These are phyloP conservation scores for Pleochaeta shiraiana DNA, from an alignment of 2,329 filamentous ascomycete genomes.

Conservation along the genomic window DNA sequence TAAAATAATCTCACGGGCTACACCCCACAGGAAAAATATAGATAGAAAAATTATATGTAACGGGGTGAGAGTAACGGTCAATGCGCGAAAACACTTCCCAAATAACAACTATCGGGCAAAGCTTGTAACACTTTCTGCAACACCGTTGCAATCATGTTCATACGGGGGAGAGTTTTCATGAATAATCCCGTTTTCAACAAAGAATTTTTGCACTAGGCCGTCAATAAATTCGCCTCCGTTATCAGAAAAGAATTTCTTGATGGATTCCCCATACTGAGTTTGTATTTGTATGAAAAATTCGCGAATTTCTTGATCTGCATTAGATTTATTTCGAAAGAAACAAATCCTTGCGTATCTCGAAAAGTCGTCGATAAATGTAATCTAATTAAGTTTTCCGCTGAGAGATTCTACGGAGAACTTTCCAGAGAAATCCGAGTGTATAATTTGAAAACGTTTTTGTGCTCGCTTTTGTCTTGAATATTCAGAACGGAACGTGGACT, in stretches of 20 bases:
- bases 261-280: neutral
- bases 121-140: too few relatives aligned
- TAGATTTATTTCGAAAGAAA: neutral
- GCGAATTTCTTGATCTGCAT: neutral
- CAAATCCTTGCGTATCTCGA: neutral
- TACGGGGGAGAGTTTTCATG: neutral
- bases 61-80: too few relatives aligned
- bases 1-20: too few relatives aligned
- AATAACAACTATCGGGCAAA: too few relatives aligned
- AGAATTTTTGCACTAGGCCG: neutral
- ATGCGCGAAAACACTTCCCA: too few relatives aligned
- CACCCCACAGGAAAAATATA: too few relatives aligned
- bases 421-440: neutral
- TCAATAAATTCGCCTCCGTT: conserved; percentile 1
- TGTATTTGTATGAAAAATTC: neutral
- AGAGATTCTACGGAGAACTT: neutral
- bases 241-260: neutral
- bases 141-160: neutral
- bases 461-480: neutral
- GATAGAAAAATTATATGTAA: too few relatives aligned
- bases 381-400: too few relatives aligned
- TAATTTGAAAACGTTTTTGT: neutral
- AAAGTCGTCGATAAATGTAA: neutral
- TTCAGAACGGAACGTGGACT: neutral
- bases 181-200: neutral